Conservation (phyloP, 176 grass and related monocot genomes). For the Metroxylon sagu region DNA sequence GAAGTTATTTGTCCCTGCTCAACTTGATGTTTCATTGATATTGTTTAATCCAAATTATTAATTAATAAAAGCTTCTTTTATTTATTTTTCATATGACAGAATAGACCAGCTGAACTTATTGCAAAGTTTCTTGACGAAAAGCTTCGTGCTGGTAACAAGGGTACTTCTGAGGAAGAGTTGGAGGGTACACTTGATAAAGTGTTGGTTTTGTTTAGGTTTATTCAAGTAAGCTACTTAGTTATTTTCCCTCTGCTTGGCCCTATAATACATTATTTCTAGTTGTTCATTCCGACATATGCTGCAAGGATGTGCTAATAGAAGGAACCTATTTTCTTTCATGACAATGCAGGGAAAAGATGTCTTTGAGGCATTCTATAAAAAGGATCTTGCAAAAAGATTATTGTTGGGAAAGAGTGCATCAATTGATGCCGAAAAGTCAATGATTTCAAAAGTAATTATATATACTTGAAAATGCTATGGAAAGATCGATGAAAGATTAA, state of each 20-base stretch:
- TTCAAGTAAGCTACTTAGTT: conserved; percentile 64
- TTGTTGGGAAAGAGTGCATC: conserved; percentile 95
- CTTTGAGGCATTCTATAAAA: conserved; percentile 99
- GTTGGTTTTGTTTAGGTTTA: conserved; percentile 97
- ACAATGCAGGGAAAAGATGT: conserved; percentile 90
- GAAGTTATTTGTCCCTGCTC: no score
- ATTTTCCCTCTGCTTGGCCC: not conserved
- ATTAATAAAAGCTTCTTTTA: not conserved
- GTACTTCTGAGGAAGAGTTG: conserved; percentile 98
- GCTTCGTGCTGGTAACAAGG: conserved; percentile 98
- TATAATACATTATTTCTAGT: no score
- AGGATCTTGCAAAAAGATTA: conserved; percentile 97
- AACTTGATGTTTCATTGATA: no score
- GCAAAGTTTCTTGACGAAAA: conserved; percentile 99
- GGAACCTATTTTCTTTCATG: not conserved
- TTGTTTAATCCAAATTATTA: no score
- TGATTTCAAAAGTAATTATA: conserved; percentile 90
- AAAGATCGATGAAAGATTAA: no score
- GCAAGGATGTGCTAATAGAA: no score
- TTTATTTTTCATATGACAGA: conserved; percentile 48
- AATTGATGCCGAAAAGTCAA: conserved; percentile 98
- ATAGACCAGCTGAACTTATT: conserved; percentile 97
- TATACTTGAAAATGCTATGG: no score
- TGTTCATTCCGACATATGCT: no score
- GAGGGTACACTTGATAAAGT: conserved; percentile 94